phyloP scores from a whole-genome alignment of 2,329 filamentous ascomycete genomes.

The Ilyonectria destructans region DNA sequence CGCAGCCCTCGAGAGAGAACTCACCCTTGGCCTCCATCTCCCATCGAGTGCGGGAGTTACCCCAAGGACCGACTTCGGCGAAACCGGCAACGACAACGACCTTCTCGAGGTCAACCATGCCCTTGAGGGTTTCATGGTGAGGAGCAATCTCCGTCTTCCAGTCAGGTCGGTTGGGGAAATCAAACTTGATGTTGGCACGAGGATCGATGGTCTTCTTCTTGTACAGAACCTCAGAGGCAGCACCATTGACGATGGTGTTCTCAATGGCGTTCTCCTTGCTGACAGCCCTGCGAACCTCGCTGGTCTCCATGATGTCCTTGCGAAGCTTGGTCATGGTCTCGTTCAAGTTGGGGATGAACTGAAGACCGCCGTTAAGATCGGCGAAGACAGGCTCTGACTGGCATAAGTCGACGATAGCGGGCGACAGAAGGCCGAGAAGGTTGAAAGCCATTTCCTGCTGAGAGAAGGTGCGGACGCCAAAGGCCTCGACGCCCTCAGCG shows the following conservation, averaged over 20 bases:
- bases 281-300: slow-evolving; percentile 92
- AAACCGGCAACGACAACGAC: slow-evolving; percentile 98
- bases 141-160: slow-evolving; percentile 94
- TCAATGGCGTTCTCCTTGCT: slow-evolving; percentile 97
- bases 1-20: slow-evolving; percentile 97
- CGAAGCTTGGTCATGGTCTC: slow-evolving; percentile 93
- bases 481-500: slow-evolving; percentile 95
- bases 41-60: slow-evolving; percentile 98
- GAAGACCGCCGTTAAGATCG: slow-evolving; percentile 96
- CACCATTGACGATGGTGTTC: slow-evolving; percentile 97
- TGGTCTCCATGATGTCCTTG: slow-evolving; percentile 95
- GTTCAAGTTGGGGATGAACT: slow-evolving; percentile 97
- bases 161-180: slow-evolving; percentile 91
- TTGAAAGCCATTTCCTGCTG: slow-evolving; percentile 99
- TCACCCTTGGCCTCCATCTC: slow-evolving; percentile 99
- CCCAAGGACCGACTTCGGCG: slow-evolving; percentile 96
- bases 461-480: slow-evolving; percentile 97
- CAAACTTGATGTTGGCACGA: slow-evolving; percentile 97
- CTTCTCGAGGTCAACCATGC: slow-evolving; percentile 99
- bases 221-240: slow-evolving; percentile 92
- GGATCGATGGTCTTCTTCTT: slow-evolving; percentile 95
- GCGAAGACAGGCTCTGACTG: slow-evolving; percentile 96
- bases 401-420: slow-evolving; percentile 93
- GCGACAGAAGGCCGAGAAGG: slow-evolving; percentile 94
- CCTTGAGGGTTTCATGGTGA: slow-evolving; percentile 89